Conservation (phyloP, 176 grass and related monocot genomes). For the Zizania latifolia region DNA sequence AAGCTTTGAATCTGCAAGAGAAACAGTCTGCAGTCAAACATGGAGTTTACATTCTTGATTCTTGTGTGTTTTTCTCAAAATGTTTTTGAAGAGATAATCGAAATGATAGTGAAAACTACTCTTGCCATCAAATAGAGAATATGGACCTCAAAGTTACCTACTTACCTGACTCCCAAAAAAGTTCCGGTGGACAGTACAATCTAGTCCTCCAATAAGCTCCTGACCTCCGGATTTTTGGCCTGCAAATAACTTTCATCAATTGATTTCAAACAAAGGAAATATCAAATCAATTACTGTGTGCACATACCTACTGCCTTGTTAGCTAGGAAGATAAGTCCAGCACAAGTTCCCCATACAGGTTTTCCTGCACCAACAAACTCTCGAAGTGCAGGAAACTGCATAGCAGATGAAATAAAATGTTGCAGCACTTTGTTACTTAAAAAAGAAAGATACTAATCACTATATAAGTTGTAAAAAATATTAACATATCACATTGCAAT, state of each 20-base stretch:
- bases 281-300: background rate
- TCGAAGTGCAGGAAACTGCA: constrained; percentile 89
- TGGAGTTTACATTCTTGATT: constrained; percentile 1
- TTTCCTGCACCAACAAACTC: constrained; percentile 80
- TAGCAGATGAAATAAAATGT: constrained; percentile 12
- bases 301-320: constrained; percentile 80
- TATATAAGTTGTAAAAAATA: background rate
- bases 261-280: background rate
- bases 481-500: background rate
- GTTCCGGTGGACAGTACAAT: constrained; percentile 90
- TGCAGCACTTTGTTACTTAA: background rate
- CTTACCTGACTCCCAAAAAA: constrained; percentile 95
- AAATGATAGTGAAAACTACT: background rate
- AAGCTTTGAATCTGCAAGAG: constrained; percentile 90
- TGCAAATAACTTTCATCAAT: constrained; percentile 15
- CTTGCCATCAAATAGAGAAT: background rate
- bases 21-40: constrained; percentile 29
- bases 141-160: background rate
- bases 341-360: constrained; percentile 99
- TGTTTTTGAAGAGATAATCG: background rate
- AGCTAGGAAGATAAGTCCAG: constrained; percentile 94
- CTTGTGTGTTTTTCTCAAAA: background rate
- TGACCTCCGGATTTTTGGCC: constrained; percentile 84
- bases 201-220: constrained; percentile 87
- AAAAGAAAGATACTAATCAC: background rate